phyloP scores from a whole-genome alignment of 495 filamentous ascomycete genomes.

The Staphylotrichum tortipilum region DNA sequence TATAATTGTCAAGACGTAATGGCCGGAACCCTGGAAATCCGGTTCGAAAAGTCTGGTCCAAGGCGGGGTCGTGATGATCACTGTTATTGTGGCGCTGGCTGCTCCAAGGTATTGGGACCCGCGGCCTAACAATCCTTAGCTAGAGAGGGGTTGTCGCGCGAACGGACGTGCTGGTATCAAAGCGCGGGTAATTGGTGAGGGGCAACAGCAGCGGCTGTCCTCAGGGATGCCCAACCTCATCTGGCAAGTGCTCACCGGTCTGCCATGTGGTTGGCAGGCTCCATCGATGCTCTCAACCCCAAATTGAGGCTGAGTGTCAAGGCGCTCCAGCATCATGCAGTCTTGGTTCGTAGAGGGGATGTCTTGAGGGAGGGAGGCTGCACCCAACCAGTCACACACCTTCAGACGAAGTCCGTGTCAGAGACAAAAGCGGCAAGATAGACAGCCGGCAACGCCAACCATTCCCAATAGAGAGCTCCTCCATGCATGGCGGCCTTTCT shows the following conservation, averaged over 20 bases:
- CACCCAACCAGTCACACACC: not conserved
- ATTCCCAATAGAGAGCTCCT: not conserved
- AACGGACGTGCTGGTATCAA: slow-evolving; percentile 1
- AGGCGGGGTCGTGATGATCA: slow-evolving; percentile 12
- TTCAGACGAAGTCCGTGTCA: not conserved
- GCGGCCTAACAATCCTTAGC: slow-evolving; percentile 10
- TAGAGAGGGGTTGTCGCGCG: not conserved
- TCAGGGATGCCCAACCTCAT: not conserved
- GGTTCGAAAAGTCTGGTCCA: slow-evolving; percentile 8
- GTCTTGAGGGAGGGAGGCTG: not conserved
- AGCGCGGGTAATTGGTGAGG: not conserved
- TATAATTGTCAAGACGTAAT: slow-evolving; percentile 7
- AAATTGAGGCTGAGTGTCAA: not conserved
- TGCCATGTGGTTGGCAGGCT: not conserved
- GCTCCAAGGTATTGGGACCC: slow-evolving; percentile 5
- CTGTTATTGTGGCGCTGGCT: slow-evolving; percentile 4
- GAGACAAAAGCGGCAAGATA: not conserved
- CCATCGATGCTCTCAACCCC: not conserved
- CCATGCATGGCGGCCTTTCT: not conserved
- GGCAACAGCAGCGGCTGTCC: not conserved
- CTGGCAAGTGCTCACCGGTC: not conserved
- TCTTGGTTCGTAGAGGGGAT: not conserved
- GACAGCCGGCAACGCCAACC: not conserved
- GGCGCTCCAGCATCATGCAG: not conserved
- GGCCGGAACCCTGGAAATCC: not conserved